Evolutionary conservation across 495 filamentous ascomycete species (phyloP).

Genomic region (Clavariopsis aquatica): DNA sequence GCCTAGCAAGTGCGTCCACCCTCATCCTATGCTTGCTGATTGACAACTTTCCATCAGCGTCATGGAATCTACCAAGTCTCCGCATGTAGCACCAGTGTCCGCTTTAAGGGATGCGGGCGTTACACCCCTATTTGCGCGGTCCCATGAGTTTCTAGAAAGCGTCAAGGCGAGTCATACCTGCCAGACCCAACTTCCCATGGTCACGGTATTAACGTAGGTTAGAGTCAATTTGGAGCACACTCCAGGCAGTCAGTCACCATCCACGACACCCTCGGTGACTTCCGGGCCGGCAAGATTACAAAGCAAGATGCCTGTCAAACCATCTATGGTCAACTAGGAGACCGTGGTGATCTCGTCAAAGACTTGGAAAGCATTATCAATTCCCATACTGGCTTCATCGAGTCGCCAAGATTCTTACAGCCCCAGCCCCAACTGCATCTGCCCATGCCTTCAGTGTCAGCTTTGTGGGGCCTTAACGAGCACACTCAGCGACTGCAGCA

Average conservation of each 20-base stretch:
- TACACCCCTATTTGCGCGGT: not conserved
- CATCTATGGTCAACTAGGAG: slow-evolving; percentile 1
- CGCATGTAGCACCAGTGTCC: no score
- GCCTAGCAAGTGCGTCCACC: no score
- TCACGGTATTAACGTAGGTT: not conserved
- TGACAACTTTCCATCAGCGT: not conserved
- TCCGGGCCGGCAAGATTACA: not conserved
- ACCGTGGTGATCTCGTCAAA: slow-evolving; percentile 1
- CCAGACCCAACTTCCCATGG: not conserved
- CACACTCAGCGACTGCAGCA: not conserved
- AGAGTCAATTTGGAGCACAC: slow-evolving; percentile 13
- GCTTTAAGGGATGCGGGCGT: no score
- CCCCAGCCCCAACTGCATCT: slow-evolving; percentile 17
- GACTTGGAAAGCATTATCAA: not conserved
- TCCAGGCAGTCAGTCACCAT: slow-evolving; percentile 5
- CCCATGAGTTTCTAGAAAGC: slow-evolving; percentile 1
- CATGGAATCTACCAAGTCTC: not conserved
- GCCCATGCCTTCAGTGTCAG: not conserved
- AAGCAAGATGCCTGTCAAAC: slow-evolving; percentile 7
- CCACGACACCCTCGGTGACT: slow-evolving; percentile 5
- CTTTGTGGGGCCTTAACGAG: not conserved
- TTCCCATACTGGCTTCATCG: no score
- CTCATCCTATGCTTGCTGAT: not conserved
- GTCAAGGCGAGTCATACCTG: slow-evolving; percentile 1
- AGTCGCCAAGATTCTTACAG: slow-evolving; percentile 2